These are phyloP conservation scores for Onygenales sp. DNA, from an alignment of 2,329 filamentous ascomycete genomes.

Conservation along the genomic window DNA sequence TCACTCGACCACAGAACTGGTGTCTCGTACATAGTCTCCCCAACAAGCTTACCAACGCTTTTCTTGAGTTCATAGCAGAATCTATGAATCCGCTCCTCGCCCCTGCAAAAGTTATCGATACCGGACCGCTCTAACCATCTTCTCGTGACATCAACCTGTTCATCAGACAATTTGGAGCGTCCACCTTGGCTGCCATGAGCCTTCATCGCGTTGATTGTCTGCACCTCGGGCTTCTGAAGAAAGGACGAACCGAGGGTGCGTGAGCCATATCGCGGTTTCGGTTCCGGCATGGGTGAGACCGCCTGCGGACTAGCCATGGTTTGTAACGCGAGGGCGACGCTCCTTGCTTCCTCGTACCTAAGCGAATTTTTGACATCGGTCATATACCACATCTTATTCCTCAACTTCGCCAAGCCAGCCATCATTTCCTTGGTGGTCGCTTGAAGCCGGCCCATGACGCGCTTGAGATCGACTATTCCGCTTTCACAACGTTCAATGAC, in stretches of 20 bases:
- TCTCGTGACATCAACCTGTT: constrained; percentile 76
- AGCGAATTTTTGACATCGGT: constrained; percentile 86
- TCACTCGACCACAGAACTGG: constrained; percentile 90
- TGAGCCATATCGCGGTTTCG: constrained; percentile 30
- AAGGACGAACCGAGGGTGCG: constrained; percentile 48
- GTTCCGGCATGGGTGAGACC: constrained; percentile 19
- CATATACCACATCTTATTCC: constrained; percentile 98
- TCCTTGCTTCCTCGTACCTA: constrained; percentile 75
- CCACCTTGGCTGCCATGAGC: constrained; percentile 76
- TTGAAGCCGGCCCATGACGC: constrained; percentile 70
- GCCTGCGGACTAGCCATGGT: constrained; percentile 62
- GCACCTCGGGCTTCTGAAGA: constrained; percentile 70
- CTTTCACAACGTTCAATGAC: constrained; percentile 28
- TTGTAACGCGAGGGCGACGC: constrained; percentile 78
- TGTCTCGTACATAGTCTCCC: constrained; percentile 71
- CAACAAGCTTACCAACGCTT: constrained; percentile 76
- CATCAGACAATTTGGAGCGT: constrained; percentile 90
- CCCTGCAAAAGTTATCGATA: constrained; percentile 88
- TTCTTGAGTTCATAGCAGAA: constrained; percentile 85
- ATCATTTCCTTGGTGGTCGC: constrained; percentile 65
- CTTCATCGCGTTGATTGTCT: constrained; percentile 79
- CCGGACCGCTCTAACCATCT: constrained; percentile 73
- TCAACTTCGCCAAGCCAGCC: constrained; percentile 60
- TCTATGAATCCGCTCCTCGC: constrained; percentile 88
- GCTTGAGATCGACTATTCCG: constrained; percentile 67